phyloP scores from a whole-genome alignment of 805 yeast genomes.

The Maudiozyma turicensis region DNA sequence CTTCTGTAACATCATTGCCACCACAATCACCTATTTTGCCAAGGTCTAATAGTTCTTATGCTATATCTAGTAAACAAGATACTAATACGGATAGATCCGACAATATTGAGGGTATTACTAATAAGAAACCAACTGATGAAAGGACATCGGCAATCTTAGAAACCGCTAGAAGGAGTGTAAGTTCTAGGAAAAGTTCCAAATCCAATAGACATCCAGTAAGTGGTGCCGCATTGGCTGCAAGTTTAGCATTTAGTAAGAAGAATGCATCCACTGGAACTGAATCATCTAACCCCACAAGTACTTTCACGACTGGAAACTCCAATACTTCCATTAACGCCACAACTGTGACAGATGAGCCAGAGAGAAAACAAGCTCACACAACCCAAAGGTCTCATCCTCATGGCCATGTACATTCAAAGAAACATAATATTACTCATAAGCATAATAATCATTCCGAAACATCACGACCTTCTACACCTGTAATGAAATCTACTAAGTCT shows the following conservation, averaged over 20 bases:
- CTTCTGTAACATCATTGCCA: not conserved
- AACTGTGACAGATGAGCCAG: not conserved
- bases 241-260: slow-evolving; percentile 16
- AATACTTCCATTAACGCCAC: not conserved
- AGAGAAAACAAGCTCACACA: not conserved
- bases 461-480: not conserved
- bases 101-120: not conserved
- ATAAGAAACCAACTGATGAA: slow-evolving; percentile 17
- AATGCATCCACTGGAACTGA: not conserved
- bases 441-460: not conserved
- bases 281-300: not conserved
- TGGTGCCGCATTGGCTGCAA: slow-evolving; percentile 19
- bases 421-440: not conserved
- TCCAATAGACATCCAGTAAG: slow-evolving; percentile 9
- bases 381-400: not conserved
- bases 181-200: slow-evolving; percentile 11
- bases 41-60: slow-evolving; percentile 2
- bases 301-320: too few relatives aligned
- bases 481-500: not conserved
- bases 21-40: not conserved
- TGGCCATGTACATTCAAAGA: not conserved
- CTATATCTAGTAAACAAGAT: not conserved
- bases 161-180: slow-evolving; percentile 20
- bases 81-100: not conserved
- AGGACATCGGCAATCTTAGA: slow-evolving; percentile 27